These are phyloP conservation scores for Candida chilensis DNA, from an alignment of 805 yeast genomes.

Conservation along the genomic window DNA sequence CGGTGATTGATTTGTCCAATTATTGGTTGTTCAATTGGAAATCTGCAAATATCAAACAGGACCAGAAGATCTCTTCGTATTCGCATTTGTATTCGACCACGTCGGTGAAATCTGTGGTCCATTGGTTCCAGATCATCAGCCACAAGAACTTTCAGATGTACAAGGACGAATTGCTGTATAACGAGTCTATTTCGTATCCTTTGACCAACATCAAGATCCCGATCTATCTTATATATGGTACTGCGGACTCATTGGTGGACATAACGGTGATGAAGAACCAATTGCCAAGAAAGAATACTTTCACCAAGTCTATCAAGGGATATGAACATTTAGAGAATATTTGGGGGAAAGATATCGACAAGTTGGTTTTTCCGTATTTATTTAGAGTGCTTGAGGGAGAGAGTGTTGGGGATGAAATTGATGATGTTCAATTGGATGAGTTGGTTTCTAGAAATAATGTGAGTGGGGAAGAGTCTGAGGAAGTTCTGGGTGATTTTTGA, in stretches of 20 bases:
- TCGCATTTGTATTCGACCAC: slow-evolving; percentile 88
- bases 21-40: slow-evolving; percentile 73
- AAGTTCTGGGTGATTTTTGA: too few species aligned
- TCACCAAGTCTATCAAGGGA: slow-evolving; percentile 45
- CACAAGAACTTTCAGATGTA: slow-evolving; percentile 81
- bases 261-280: slow-evolving; percentile 64
- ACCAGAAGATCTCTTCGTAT: slow-evolving; percentile 74
- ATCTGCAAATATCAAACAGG: slow-evolving; percentile 55
- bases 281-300: slow-evolving; percentile 44
- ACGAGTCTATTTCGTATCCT: slow-evolving; percentile 14
- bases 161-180: slow-evolving; percentile 38
- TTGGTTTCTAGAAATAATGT: too few species aligned
- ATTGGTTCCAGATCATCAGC: slow-evolving; percentile 88
- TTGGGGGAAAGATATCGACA: slow-evolving; percentile 68
- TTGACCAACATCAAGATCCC: slow-evolving; percentile 43
- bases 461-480: too few species aligned
- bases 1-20: slow-evolving; percentile 65
- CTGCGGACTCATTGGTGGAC: slow-evolving; percentile 76
- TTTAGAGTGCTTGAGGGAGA: neutral
- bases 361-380: slow-evolving; percentile 23
- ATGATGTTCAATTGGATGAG: too few species aligned
- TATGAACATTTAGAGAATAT: slow-evolving; percentile 88
- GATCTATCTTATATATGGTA: slow-evolving; percentile 72
- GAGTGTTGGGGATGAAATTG: neutral
- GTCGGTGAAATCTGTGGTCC: slow-evolving; percentile 87